phyloP scores from a whole-genome alignment of 495 filamentous ascomycete species.

The Bryoglossum gracile region DNA sequence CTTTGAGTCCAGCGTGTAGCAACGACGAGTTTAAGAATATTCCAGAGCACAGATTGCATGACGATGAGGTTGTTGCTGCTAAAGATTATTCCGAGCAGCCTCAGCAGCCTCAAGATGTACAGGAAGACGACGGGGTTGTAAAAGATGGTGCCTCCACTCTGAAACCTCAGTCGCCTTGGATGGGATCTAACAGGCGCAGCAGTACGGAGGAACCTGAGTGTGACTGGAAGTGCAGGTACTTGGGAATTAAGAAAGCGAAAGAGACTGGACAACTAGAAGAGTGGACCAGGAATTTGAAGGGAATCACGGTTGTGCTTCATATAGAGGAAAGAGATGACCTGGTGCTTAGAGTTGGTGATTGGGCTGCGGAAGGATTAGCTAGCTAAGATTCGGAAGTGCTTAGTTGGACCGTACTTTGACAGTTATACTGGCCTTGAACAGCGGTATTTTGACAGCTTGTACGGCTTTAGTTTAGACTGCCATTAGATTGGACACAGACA shows the following conservation, averaged over 20 bases:
- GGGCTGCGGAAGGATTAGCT: no score
- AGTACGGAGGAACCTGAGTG: slow-evolving; percentile 27
- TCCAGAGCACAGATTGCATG: background rate
- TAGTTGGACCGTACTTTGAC: background rate
- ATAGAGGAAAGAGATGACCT: slow-evolving; percentile 38
- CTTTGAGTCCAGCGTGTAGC: background rate
- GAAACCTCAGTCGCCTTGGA: background rate
- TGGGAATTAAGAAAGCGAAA: slow-evolving; percentile 23
- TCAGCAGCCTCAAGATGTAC: background rate
- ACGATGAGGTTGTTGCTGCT: background rate
- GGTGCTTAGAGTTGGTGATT: slow-evolving; percentile 25
- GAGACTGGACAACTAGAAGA: background rate
- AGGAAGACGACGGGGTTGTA: background rate
- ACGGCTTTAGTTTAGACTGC: no score
- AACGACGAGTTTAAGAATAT: background rate
- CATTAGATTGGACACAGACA: no score
- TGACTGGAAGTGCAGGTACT: slow-evolving; percentile 28
- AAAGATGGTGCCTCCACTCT: background rate
- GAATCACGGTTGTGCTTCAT: slow-evolving; percentile 40
- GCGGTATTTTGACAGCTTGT: no score
- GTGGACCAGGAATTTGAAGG: slow-evolving; percentile 28
- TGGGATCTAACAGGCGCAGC: slow-evolving; percentile 15
- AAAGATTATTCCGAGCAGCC: background rate
- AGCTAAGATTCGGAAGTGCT: background rate
- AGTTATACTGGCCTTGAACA: no score